Base-by-base conservation (phyloP, 352 stramenopile species). In the Pythium guiyangense region DNA sequence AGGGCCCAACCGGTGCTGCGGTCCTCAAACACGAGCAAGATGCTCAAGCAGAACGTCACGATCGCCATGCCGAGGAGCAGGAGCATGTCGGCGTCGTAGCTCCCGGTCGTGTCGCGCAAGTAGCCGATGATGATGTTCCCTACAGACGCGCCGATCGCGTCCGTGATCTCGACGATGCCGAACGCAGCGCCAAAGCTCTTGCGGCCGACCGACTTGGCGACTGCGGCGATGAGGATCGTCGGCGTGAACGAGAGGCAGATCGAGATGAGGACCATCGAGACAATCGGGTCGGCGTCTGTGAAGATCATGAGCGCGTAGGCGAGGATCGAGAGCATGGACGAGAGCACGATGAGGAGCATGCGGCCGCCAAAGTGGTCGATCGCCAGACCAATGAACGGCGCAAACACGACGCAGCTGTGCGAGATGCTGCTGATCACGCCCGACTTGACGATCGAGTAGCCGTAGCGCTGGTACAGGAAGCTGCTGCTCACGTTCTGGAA, bases 401-500 rank as follows among this genome's bases (percentile, higher is more conserved):
- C 87, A 49, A 95, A 91, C 6, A 97, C 63, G 22, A 96, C 82
- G 50, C 86, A 91, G 26, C 76, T 69, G 62, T 89, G 84, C 57
- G 77, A 91, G 27, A 92, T 50, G 39, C 74, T 88, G 67, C 84
- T 94, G 25, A 95, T 68, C 4, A 93, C 59, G 2, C 89, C 89
- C 15, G 86, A 87, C 63, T 96, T 86, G 47, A 96, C 82, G 27
- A 92, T 72, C 15, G 82, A 94, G 49, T 86, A 94, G 51, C 85
- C 69, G 59, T 96, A 96, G 2, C 77, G 79, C 65, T 96, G 77
- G 59, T 79, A 90, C n/a, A 97, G 54, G 39, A 83, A 96, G 55
- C 84, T 91, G 54, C 80, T 88, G 55, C 77, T 90, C 49, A 96
- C 87, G 64, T 96, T 97, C 62, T 95, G 84, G 69, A 97, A 97